A percentile compares a stretch with the other conserved stretches of the same genome.
Evolutionary conservation across 495 filamentous ascomycete species (phyloP).

Genomic region (Baudoinia panamericana): DNA sequence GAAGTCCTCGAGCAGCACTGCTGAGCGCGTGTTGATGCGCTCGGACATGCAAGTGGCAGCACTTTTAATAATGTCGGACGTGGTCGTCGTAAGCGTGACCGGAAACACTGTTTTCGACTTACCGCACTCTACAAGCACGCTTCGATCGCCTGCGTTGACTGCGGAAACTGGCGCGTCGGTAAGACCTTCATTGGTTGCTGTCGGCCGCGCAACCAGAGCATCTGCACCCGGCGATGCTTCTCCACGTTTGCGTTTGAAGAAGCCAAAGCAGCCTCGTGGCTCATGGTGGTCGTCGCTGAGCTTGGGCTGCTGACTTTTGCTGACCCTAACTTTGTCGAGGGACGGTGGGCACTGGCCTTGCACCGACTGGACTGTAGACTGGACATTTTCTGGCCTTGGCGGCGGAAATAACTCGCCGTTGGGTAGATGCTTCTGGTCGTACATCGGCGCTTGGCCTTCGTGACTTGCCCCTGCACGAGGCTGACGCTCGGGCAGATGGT

Average conservation of each 20-base stretch:
- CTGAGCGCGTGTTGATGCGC: slow-evolving; percentile 44
- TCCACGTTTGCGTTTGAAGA: slow-evolving; percentile 18
- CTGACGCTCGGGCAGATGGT: background rate
- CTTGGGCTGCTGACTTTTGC: slow-evolving; percentile 10
- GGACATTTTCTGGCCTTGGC: background rate
- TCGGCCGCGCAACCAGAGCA: background rate
- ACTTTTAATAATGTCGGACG: slow-evolving; percentile 52
- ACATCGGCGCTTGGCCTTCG: background rate
- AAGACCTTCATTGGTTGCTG: background rate
- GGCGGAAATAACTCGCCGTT: slow-evolving; percentile 17
- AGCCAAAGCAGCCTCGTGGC: slow-evolving; percentile 15
- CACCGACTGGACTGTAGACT: background rate
- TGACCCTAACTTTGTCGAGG: slow-evolving; percentile 14
- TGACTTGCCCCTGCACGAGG: no score
- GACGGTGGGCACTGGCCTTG: slow-evolving; percentile 9
- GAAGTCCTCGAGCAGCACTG: slow-evolving; percentile 64
- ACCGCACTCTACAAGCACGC: slow-evolving; percentile 55
- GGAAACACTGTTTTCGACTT: slow-evolving; percentile 48
- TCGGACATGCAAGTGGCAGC: slow-evolving; percentile 42
- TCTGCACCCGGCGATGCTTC: background rate
- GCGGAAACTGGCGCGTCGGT: slow-evolving; percentile 69
- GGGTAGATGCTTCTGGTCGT: background rate
- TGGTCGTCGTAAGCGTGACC: slow-evolving; percentile 61
- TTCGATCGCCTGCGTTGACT: slow-evolving; percentile 64
- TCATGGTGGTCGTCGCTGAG: slow-evolving; percentile 3